Evolutionary conservation across 169 alveolate genomes (phyloP), one percentile per base, ranked within the genome.

Genomic region (Plasmodium berghei): DNA sequence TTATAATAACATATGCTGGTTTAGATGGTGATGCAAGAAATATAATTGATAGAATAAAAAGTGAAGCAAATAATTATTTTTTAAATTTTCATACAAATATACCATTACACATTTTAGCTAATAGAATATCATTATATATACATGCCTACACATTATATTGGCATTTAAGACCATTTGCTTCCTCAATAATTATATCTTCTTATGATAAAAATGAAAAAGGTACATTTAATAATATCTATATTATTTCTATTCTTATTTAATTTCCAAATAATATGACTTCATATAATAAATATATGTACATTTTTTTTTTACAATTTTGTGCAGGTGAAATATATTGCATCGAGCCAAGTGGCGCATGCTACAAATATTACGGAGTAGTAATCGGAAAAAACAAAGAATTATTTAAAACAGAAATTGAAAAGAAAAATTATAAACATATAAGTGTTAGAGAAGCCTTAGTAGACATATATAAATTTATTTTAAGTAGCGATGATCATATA

Each of bases 91-190:
- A 98, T 14, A 93, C 95, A 34, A 94, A 95, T 24, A 96, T 97
- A 49, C 97, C 99, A 9, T 95, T 97, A 40, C 77, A 93, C 73
- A 94, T 97, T 24, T 88, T 97, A n/a, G 97, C 99, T 9, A 99
- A 97, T 45, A 93, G 99, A 87, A 83, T 97, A 12, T 97, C 98
- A 22, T 72, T 94, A 69, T 97, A 95, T 89, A 96, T 97, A 28
- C 99, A 98, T 88, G 95, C 96, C 34, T 96, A 93, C 85, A 97
- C 99, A 2, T 86, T 97, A 26, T 97, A 97, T 88, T 93, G 98
- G 94, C 95, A 95, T 61, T 96, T 93, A 18, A 94, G 99, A 69
- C 99, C 99, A 4, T 96, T 96, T 89, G 99, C 99, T n/a, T 93
- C 97, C 26, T 90, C 98, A 28, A 94, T 96, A 45, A 92, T 97